These are phyloP conservation scores for Fusarium stilboides DNA, from an alignment of 2,329 filamentous ascomycete species.

Conservation along the genomic window DNA sequence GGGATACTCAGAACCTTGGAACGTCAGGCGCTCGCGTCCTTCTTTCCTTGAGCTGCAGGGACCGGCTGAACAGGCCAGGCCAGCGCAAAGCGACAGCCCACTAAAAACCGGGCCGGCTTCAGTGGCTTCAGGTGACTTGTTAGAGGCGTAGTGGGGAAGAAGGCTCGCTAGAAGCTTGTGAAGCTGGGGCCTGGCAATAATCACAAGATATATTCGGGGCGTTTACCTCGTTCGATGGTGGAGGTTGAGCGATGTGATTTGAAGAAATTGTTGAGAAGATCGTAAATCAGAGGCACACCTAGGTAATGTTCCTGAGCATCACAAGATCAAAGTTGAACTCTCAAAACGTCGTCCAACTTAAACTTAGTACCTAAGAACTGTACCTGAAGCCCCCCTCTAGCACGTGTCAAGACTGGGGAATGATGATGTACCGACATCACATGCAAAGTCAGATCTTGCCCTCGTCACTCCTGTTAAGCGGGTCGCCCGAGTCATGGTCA, in stretches of 20 bases:
- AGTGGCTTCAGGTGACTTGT: conserved; percentile 41
- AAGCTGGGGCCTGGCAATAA: conserved; percentile 22
- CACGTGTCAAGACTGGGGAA: conserved; percentile 50
- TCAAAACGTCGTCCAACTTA: conserved; percentile 16
- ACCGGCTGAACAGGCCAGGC: conserved; percentile 40
- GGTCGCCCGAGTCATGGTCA: conserved; percentile 38
- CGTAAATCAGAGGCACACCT: background rate
- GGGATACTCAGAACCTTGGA: conserved; percentile 24
- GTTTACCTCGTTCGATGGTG: conserved; percentile 2
- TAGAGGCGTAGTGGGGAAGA: conserved; percentile 41
- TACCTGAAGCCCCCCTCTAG: conserved; percentile 41
- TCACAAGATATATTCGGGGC: conserved; percentile 28
- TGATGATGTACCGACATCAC: conserved; percentile 44
- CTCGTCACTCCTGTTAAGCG: conserved; percentile 37
- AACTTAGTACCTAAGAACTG: conserved; percentile 21
- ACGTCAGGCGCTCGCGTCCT: conserved; percentile 43
- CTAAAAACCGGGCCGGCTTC: conserved; percentile 46
- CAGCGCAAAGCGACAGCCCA: conserved; percentile 26
- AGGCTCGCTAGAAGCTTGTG: conserved; percentile 42
- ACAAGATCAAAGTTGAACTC: conserved; percentile 30
- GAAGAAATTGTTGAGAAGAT: conserved; percentile 21
- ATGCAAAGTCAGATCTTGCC: conserved; percentile 40
- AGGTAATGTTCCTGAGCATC: conserved; percentile 21
- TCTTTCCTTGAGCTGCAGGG: conserved; percentile 46
- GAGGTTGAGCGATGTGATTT: conserved; percentile 7